phyloP scores from a whole-genome alignment of 2,329 filamentous ascomycete genomes.

The Cladosporium halotolerans region DNA sequence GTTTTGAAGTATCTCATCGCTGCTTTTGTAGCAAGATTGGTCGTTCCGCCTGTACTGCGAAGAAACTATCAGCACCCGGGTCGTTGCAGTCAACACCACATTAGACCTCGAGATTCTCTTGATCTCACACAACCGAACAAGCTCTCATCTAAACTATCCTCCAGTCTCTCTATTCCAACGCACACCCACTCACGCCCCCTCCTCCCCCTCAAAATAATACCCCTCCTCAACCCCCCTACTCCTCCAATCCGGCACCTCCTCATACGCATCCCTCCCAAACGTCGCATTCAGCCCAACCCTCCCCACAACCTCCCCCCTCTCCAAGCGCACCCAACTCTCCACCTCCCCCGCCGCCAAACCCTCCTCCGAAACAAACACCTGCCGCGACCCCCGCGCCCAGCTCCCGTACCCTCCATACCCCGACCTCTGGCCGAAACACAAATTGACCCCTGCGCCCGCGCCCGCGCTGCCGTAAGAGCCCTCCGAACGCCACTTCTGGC shows the following conservation, averaged over 20 bases:
- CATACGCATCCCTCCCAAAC: conserved; percentile 16
- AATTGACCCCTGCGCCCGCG: conserved; percentile 26
- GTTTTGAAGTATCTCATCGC: too few relatives aligned
- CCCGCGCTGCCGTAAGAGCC: conserved; percentile 23
- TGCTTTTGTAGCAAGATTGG: too few relatives aligned
- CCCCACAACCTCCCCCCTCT: conserved; percentile 25
- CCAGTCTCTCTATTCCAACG: too few relatives aligned
- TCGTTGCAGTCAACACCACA: too few relatives aligned
- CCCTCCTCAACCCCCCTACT: too few relatives aligned
- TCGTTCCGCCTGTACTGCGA: too few relatives aligned
- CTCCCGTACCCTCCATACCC: conserved; percentile 30
- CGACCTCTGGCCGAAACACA: conserved; percentile 29
- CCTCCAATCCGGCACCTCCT: not conserved
- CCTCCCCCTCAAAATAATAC: too few relatives aligned
- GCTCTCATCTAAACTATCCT: too few relatives aligned
- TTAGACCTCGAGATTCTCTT: too few relatives aligned
- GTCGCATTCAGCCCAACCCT: conserved; percentile 27
- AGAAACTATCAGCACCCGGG: too few relatives aligned
- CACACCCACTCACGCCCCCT: too few relatives aligned
- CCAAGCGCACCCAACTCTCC: conserved; percentile 30
- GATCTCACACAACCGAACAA: too few relatives aligned
- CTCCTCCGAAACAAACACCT: conserved; percentile 23
- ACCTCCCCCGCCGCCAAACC: conserved; percentile 17
- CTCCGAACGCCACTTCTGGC: conserved; percentile 25
- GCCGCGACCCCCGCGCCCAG: conserved; percentile 27